Conservation (phyloP, 2,329 filamentous ascomycete species). For the Penicillium sumatraense region DNA sequence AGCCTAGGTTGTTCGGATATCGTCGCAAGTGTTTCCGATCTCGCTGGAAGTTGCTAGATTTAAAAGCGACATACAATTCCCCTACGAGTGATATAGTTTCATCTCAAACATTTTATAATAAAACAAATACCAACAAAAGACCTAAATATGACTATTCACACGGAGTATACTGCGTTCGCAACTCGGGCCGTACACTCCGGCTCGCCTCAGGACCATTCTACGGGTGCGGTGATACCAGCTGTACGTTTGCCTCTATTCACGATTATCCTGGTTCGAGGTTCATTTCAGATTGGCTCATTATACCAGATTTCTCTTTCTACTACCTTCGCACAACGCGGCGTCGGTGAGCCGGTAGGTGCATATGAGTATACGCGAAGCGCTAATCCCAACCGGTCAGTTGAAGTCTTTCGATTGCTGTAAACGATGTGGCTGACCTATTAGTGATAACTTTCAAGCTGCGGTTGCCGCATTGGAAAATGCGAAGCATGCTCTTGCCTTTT, state of each 20-base stretch:
- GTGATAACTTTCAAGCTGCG: constrained; percentile 89
- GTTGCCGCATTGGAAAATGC: constrained; percentile 92
- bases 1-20: no score
- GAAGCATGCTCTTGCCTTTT: constrained; percentile 90
- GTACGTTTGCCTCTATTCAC: constrained; percentile 47
- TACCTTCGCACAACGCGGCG: constrained; percentile 86
- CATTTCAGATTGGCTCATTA: no score
- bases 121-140: no score
- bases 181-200: constrained; percentile 95
- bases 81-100: no score
- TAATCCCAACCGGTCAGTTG: constrained; percentile 81
- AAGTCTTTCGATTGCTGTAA: no score
- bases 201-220: constrained; percentile 84
- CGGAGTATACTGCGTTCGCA: no score
- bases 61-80: no score
- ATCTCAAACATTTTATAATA: no score
- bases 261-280: no score
- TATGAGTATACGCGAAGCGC: constrained; percentile 94
- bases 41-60: no score
- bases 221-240: constrained; percentile 92
- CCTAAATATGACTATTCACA: no score
- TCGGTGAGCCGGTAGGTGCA: constrained; percentile 82
- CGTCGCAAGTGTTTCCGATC: no score
- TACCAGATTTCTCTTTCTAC: constrained; percentile 91
- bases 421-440: constrained; percentile 27